Conservation (phyloP, 768 basidiomycete genomes). For the Hygrocybe punicea region DNA sequence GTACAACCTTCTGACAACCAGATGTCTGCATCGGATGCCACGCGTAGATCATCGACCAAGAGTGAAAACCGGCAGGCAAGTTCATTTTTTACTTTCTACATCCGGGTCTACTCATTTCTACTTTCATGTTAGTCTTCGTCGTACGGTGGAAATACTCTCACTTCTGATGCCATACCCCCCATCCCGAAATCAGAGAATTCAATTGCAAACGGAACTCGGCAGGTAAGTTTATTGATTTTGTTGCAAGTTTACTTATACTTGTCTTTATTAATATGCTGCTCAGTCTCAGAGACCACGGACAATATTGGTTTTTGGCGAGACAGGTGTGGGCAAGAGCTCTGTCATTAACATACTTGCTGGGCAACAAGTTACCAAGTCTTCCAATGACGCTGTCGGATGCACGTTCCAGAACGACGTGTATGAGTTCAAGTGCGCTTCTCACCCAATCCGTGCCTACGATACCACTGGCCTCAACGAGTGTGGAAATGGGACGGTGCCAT, state of each 20-base stretch:
- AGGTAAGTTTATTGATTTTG: neutral
- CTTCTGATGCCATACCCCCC: too few relatives aligned
- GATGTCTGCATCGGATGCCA: neutral
- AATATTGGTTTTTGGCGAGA: neutral
- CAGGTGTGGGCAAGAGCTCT: too few relatives aligned
- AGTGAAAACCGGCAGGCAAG: neutral
- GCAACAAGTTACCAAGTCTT: neutral
- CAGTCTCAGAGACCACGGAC: neutral
- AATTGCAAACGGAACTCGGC: neutral
- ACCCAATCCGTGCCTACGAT: neutral
- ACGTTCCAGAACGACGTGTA: neutral
- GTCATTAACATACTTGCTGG: neutral
- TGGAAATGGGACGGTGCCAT: neutral
- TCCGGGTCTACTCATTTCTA: neutral
- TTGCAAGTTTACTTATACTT: neutral
- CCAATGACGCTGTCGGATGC: neutral
- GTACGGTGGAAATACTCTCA: neutral
- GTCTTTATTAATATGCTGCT: neutral
- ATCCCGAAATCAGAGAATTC: too few relatives aligned
- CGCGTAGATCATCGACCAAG: neutral
- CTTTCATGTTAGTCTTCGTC: neutral
- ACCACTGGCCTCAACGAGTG: neutral
- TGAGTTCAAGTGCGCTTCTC: neutral
- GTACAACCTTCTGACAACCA: neutral
- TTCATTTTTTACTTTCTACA: neutral